Percentiles rank a stretch among this genome's conserved stretches.
phyloP scores from a whole-genome alignment of 176 grass and related monocot genomes.

The Triticum dicoccoides region DNA sequence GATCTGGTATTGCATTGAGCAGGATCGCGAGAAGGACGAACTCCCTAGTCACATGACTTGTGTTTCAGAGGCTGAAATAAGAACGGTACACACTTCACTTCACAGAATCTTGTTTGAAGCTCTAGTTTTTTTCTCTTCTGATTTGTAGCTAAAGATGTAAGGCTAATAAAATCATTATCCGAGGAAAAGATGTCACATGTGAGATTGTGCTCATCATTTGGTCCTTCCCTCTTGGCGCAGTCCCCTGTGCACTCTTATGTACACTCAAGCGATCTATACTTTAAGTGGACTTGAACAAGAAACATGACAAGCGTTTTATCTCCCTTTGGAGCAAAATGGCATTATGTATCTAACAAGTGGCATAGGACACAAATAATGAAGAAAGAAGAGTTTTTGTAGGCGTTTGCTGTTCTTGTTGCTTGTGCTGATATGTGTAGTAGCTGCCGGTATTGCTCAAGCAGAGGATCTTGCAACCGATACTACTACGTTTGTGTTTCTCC shows the following conservation, averaged over 20 bases:
- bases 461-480: neutral
- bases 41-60: conserved; percentile 84
- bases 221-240: neutral
- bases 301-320: neutral
- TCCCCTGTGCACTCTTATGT: neutral
- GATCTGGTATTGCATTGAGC: conserved; percentile 41
- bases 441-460: neutral
- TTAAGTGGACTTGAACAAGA: neutral
- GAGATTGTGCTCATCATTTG: neutral
- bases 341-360: neutral
- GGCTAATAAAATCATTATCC: neutral
- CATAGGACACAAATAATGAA: neutral
- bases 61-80: conserved; percentile 88
- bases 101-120: neutral
- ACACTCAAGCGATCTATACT: neutral
- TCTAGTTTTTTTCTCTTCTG: neutral
- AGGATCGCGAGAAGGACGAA: conserved; percentile 92
- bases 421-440: neutral
- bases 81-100: conserved; percentile 52
- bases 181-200: neutral
- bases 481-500: neutral
- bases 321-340: neutral
- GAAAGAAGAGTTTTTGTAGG: neutral
- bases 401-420: neutral
- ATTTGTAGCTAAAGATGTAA: neutral